Evolutionary conservation across 2,329 filamentous ascomycete species (phyloP).

Genomic region (Hypoxylon sp.): DNA sequence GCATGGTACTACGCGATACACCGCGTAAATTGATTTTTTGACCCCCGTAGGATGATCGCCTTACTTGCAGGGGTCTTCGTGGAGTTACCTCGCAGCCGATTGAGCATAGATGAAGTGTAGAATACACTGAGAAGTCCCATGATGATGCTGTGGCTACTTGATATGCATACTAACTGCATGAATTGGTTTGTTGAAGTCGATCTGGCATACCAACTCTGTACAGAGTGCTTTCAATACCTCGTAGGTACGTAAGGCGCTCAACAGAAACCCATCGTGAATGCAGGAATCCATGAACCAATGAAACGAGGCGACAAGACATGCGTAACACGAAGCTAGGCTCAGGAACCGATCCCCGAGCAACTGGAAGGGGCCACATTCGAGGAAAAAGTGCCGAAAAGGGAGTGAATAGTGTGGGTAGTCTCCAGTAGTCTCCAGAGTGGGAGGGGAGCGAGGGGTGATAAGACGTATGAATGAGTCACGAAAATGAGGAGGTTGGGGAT

Average conservation of each 20-base stretch:
- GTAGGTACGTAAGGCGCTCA: conserved; percentile 5
- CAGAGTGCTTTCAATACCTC: conserved; percentile 18
- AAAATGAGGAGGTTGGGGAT: conserved; percentile 40
- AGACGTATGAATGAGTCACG: conserved; percentile 41
- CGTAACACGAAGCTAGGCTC: conserved; percentile 28
- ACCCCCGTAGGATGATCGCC: conserved; percentile 39
- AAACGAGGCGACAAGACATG: conserved; percentile 9
- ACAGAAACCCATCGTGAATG: conserved; percentile 19
- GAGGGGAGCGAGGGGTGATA: conserved; percentile 19
- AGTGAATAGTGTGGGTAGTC: conserved; percentile 12
- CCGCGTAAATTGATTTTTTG: conserved; percentile 52
- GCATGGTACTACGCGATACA: conserved; percentile 47
- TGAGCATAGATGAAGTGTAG: not conserved
- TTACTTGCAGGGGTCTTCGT: conserved; percentile 10
- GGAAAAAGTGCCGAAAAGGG: conserved; percentile 18
- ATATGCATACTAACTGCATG: conserved; percentile 11
- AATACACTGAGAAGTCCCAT: conserved; percentile 2
- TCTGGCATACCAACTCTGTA: conserved; percentile 7
- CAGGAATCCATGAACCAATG: conserved; percentile 22
- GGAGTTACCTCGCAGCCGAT: conserved; percentile 1
- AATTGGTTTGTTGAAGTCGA: conserved; percentile 14
- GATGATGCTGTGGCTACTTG: conserved; percentile 4
- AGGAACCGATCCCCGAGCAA: conserved; percentile 31
- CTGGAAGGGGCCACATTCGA: conserved; percentile 3
- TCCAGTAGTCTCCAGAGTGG: conserved; percentile 13